These are phyloP conservation scores for Phytophthora tubulina DNA, from an alignment of 352 stramenopile genomes.

Conservation along the genomic window DNA sequence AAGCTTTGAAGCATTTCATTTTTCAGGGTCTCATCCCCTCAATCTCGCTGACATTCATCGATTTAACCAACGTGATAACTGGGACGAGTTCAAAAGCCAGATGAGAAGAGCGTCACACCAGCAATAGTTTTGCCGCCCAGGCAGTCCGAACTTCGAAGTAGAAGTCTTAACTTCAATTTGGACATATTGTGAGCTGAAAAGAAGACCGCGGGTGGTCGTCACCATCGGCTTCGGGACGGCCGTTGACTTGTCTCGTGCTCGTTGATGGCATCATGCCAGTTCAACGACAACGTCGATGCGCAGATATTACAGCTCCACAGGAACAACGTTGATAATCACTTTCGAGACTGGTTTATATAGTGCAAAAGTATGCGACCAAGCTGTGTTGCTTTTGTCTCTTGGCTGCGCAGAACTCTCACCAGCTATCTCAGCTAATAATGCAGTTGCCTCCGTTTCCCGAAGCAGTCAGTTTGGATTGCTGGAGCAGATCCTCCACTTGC, in stretches of 20 bases:
- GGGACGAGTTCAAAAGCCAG: neutral
- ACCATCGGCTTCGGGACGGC: neutral
- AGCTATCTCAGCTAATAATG: conserved; percentile 62
- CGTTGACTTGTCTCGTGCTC: neutral
- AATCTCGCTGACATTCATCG: neutral
- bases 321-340: neutral
- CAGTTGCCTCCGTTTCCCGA: conserved; percentile 56
- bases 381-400: neutral
- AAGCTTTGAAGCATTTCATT: neutral
- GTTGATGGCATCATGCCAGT: neutral
- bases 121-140: too few relatives aligned
- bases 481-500: conserved; percentile 74
- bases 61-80: conserved; percentile 1
- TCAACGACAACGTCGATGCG: neutral
- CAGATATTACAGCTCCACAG: neutral
- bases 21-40: conserved; percentile 11
- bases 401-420: neutral
- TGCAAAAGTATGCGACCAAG: neutral
- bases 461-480: conserved; percentile 69
- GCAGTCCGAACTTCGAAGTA: too few relatives aligned
- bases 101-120: neutral
- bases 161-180: too few relatives aligned
- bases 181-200: too few relatives aligned
- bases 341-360: neutral
- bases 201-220: neutral